Percentiles rank a stretch among this genome's conserved stretches.
Conservation (phyloP, 305 asterid genomes). For the Fraxinus baroniana region DNA sequence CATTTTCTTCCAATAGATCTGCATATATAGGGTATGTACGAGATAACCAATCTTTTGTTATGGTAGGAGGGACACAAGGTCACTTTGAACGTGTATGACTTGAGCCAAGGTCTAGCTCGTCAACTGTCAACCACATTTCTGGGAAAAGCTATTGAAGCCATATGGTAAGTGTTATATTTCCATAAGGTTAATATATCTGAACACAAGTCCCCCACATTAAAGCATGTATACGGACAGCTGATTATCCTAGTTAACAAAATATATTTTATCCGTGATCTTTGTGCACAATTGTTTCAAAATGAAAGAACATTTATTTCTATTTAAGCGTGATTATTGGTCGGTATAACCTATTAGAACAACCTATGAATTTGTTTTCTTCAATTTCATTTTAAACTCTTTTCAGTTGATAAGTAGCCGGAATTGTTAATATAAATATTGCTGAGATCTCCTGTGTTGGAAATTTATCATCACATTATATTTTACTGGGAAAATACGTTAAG, state of each 20-base stretch:
- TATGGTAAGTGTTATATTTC: constrained; percentile 54
- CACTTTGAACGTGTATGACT: constrained; percentile 73
- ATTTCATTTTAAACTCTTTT: neutral
- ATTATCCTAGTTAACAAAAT: neutral
- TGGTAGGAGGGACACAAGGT: constrained; percentile 82
- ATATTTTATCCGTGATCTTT: neutral
- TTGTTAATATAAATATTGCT: neutral
- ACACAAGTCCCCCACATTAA: neutral
- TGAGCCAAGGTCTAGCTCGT: constrained; percentile 93
- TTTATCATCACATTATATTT: neutral
- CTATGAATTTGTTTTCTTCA: neutral
- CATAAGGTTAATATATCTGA: neutral
- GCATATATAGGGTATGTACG: neutral
- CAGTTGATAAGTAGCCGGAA: neutral
- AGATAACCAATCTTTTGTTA: constrained; percentile 8
- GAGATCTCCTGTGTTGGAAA: neutral
- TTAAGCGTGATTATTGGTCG: neutral
- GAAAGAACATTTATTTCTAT: neutral
- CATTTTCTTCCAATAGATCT: neutral
- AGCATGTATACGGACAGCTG: neutral
- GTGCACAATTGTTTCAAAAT: neutral
- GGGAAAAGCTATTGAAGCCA: constrained; percentile 90
- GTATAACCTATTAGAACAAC: neutral
- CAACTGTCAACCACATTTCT: constrained; percentile 74
- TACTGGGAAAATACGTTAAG: neutral